Evolutionary conservation across 768 basidiomycete genomes (phyloP).

Genomic region (Solioccasus polychromus): DNA sequence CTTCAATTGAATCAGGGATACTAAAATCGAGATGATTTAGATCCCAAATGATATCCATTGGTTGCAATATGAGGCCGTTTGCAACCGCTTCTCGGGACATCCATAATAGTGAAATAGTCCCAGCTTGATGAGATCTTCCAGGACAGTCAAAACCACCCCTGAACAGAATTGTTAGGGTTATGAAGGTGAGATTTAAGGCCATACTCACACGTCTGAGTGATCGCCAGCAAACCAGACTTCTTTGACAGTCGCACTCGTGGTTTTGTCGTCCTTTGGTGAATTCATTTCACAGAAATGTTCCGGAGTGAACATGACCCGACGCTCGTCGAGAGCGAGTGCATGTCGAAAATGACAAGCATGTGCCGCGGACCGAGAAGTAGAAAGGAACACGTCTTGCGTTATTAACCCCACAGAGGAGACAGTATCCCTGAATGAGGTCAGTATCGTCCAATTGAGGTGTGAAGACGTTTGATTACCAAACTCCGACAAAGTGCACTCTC

Average conservation of each 20-base stretch:
- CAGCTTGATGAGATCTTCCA: conserved; percentile 18
- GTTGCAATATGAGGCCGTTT: conserved; percentile 25
- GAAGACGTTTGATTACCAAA: conserved; percentile 38
- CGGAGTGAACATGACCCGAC: conserved; percentile 56
- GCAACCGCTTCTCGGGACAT: conserved; percentile 32
- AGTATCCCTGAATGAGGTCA: conserved; percentile 49
- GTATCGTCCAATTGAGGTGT: neutral
- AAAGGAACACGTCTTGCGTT: conserved; percentile 43
- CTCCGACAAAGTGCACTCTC: conserved; percentile 49
- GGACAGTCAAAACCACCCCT: conserved; percentile 24
- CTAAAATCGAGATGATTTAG: conserved; percentile 26
- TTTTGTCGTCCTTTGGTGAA: conserved; percentile 9
- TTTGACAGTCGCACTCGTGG: conserved; percentile 35
- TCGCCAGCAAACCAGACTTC: conserved; percentile 68
- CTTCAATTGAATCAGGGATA: conserved; percentile 18
- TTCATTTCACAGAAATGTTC: conserved; percentile 33
- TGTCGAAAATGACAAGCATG: conserved; percentile 63
- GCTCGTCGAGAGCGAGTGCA: conserved; percentile 61
- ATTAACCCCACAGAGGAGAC: conserved; percentile 62
- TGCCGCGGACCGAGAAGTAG: conserved; percentile 55
- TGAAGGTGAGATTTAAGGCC: too few species aligned
- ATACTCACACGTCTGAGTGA: conserved; percentile 35
- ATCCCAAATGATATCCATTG: conserved; percentile 26
- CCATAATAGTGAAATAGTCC: conserved; percentile 30
- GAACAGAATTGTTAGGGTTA: neutral